Evolutionary conservation across 179 eudicot species (phyloP).

Genomic region (Beta macrorhiza): DNA sequence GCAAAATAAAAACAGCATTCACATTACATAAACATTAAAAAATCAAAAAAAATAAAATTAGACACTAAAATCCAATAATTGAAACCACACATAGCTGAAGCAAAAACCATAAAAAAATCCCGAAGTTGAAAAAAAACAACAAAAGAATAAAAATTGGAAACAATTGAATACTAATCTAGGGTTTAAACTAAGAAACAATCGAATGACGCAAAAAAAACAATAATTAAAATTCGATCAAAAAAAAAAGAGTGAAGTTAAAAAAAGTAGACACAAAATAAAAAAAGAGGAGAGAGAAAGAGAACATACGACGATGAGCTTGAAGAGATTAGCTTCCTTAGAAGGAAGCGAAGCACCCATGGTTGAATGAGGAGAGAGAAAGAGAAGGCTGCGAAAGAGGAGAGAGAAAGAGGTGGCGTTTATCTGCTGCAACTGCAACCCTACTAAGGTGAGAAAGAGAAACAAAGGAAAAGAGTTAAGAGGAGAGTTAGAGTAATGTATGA

Average conservation of each 20-base stretch:
- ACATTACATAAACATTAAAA: background rate
- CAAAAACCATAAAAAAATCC: background rate
- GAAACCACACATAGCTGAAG: background rate
- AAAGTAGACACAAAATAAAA: background rate
- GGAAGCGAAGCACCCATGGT: conserved; percentile 89
- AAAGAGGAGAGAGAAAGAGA: background rate
- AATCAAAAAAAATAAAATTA: background rate
- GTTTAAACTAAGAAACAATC: conserved; percentile 13
- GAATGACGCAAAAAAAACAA: background rate
- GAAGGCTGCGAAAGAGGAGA: too few relatives aligned
- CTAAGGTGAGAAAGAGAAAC: too few relatives aligned
- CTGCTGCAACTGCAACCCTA: too few relatives aligned
- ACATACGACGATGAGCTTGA: conserved; percentile 92
- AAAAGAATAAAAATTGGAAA: background rate
- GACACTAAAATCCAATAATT: background rate
- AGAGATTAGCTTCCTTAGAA: conserved; percentile 89
- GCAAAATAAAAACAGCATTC: background rate
- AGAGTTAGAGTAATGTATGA: too few relatives aligned
- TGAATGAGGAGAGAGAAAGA: conserved; percentile 7
- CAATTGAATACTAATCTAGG: conserved; percentile 20
- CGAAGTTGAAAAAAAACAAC: too few relatives aligned
- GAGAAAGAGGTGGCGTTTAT: too few relatives aligned
- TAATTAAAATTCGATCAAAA: conserved; percentile 13
- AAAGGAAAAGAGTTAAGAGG: too few relatives aligned
- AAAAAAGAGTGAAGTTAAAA: background rate